Base-by-base conservation (phyloP, 257 asterid species). In the Nicotiana undulata region DNA sequence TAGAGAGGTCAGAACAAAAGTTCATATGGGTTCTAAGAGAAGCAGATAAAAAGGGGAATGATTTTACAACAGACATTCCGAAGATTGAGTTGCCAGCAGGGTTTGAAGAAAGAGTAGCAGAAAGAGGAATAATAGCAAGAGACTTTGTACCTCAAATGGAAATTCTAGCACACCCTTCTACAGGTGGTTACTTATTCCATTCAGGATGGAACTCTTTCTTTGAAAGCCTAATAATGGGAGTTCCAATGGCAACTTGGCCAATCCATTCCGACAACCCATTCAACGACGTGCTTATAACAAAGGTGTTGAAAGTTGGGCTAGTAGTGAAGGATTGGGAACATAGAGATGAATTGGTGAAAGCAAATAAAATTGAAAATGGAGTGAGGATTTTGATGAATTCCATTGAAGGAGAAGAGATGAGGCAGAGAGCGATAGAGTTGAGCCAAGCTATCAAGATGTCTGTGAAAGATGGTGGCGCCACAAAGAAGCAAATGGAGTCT, bases 211-310 rank as follows among this genome's bases (percentile, higher is more conserved):
- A 79, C 10, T 79, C 82, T 3, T 58, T 51, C 12, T 11, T 63
- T 3, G 82, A 79, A 56, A 66, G 60, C 6, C 58, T 6, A 4
- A 40, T 22, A 9, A 63, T 79, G 75, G 82, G 82, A 0, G 82
- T 79, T 1, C 82, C 82, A 3, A 22, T 63, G 29, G 82, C 75
- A 11, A 24, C 82, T 18, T 79, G 76, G 82, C 75, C 76, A 20
- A 16, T 79, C 29, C 70, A 79, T 53, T 61, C 61, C 3, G 81
- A 79, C 11, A 29, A 79, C 11, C 81, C 81, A 3, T 44, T 29
- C 49, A 79, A 79, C 37, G 82, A 65, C 1, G 82, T 53, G 61
- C 82, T 79, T 10, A 79, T 79, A 40, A 40, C 49, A 40, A 40
- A 40, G 49, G 49, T 40, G 11, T 40, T 40, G 28, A 67, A 67